phyloP scores from a whole-genome alignment of 495 filamentous ascomycete species.

The Podospora tetraspora region DNA sequence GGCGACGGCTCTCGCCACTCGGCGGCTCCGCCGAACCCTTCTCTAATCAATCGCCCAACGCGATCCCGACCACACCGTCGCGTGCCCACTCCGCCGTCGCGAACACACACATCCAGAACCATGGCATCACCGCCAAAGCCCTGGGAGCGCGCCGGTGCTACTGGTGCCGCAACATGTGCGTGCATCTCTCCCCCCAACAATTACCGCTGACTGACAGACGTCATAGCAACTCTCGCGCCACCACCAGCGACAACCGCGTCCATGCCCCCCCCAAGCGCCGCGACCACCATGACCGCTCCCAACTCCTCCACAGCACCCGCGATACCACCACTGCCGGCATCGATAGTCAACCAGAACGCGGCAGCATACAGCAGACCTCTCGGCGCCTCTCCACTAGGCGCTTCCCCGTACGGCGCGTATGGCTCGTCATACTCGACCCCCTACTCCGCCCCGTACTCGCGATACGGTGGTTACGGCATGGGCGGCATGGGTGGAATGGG shows the following conservation, averaged over 20 bases:
- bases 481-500: conserved; percentile 39
- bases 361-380: conserved; percentile 61
- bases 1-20: neutral
- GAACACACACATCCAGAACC: neutral
- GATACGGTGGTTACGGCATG: conserved; percentile 31
- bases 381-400: conserved; percentile 16
- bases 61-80: neutral
- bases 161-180: conserved; percentile 49
- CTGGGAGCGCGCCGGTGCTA: conserved; percentile 77
- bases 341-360: conserved; percentile 77
- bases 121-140: conserved; percentile 88
- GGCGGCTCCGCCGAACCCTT: neutral
- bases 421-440: conserved; percentile 44
- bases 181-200: conserved; percentile 3
- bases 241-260: conserved; percentile 21
- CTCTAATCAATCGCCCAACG: neutral
- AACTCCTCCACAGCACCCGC: conserved; percentile 53
- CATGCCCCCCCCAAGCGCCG: conserved; percentile 20
- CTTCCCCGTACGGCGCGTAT: conserved; percentile 52
- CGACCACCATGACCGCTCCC: conserved; percentile 26
- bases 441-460: conserved; percentile 45
- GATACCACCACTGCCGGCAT: conserved; percentile 74
- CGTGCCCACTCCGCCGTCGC: neutral
- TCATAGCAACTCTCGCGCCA: conserved; percentile 35
- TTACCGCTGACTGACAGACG: conserved; percentile 8